Conservation (phyloP, 73 alveolate species). For the Paramecium caudatum region DNA sequence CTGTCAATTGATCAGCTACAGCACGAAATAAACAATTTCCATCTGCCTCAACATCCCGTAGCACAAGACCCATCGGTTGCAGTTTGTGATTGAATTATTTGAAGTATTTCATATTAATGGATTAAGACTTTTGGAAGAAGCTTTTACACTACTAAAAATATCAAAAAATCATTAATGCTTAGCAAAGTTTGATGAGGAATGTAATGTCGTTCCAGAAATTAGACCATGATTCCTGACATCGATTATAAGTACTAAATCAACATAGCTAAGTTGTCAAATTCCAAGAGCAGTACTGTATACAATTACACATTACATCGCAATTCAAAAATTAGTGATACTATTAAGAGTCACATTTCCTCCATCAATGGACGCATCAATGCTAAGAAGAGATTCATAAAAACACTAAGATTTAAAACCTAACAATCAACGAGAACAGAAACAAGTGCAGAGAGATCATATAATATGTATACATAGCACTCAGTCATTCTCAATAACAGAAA, state of each 20-base stretch:
- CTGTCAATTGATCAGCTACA: slow-evolving; percentile 90
- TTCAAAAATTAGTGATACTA: not conserved
- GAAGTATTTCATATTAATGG: slow-evolving; percentile 3
- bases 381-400: not conserved
- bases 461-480: slow-evolving; percentile 16
- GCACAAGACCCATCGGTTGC: slow-evolving; percentile 70
- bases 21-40: slow-evolving; percentile 93
- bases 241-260: slow-evolving; percentile 32
- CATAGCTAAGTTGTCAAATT: slow-evolving; percentile 41
- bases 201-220: slow-evolving; percentile 23
- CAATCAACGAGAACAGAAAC: slow-evolving; percentile 1
- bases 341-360: not conserved
- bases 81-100: slow-evolving; percentile 9
- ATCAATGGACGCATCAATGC: not conserved
- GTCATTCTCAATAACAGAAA: not conserved
- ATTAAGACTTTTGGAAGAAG: too few relatives aligned
- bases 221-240: slow-evolving; percentile 1
- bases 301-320: not conserved
- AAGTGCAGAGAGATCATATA: slow-evolving; percentile 13
- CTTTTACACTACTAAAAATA: not conserved
- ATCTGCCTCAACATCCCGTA: slow-evolving; percentile 89
- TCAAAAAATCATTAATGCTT: not conserved
- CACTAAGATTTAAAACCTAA: not conserved
- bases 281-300: not conserved
- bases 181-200: slow-evolving; percentile 39